These are phyloP conservation scores for Dictyostelium intermedium DNA, from an alignment of 78 protist species.

Conservation along the genomic window DNA sequence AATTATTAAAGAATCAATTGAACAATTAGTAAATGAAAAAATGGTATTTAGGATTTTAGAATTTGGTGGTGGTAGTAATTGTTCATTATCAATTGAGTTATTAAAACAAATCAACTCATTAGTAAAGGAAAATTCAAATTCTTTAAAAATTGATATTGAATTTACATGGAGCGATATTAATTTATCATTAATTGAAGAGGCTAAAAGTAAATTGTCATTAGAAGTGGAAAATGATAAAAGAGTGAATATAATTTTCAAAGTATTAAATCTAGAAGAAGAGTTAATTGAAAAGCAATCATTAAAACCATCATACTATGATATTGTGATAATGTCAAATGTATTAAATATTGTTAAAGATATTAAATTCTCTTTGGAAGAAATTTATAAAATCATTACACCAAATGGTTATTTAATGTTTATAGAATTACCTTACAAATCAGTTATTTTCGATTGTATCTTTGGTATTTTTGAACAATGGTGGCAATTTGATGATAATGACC, in stretches of 20 bases:
- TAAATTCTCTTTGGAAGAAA: background rate
- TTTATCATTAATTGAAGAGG: background rate
- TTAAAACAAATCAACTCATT: too few species aligned
- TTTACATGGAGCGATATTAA: background rate
- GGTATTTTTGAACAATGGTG: slow-evolving; percentile 49
- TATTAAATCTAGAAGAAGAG: background rate
- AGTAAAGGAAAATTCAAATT: too few species aligned
- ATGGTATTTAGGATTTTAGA: too few species aligned
- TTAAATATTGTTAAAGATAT: background rate
- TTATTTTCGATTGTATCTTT: slow-evolving; percentile 18
- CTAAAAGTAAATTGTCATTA: too few species aligned
- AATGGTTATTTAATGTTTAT: slow-evolving; percentile 19
- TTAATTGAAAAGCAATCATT: background rate
- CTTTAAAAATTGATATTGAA: too few species aligned
- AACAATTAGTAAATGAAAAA: too few species aligned
- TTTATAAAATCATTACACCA: background rate
- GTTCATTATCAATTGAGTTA: too few species aligned
- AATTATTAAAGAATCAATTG: too few species aligned
- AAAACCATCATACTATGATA: slow-evolving; percentile 3
- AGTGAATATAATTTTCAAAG: too few species aligned
- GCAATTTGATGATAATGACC: background rate
- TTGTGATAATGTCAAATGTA: slow-evolving; percentile 21
- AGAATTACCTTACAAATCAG: background rate
- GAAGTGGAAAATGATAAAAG: background rate
- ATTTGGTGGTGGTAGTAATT: too few species aligned